Conservation (phyloP, 129 eudicot species). For the Dittrichia graveolens region DNA sequence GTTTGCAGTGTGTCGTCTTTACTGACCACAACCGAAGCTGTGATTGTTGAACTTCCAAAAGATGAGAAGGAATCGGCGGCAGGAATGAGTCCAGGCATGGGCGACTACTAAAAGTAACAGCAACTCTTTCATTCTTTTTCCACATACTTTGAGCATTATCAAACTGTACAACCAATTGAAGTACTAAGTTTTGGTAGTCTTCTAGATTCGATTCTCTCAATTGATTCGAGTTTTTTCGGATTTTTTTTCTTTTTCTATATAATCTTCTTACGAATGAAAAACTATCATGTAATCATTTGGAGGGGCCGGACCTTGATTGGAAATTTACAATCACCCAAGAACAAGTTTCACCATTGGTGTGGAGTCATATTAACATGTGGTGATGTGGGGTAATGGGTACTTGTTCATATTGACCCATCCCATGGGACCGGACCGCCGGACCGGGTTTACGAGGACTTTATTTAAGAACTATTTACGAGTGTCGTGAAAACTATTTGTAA, state of each 20-base stretch:
- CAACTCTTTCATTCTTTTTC: constrained; percentile 19
- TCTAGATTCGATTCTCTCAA: constrained; percentile 26
- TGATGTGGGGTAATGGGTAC: too few relatives aligned
- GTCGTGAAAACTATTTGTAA: too few relatives aligned
- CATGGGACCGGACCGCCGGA: too few relatives aligned
- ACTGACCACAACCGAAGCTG: constrained; percentile 77
- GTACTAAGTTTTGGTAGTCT: constrained; percentile 5
- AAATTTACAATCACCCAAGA: background rate
- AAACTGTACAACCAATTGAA: constrained; percentile 26
- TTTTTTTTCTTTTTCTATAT: background rate
- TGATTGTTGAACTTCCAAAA: constrained; percentile 59
- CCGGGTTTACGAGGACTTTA: background rate
- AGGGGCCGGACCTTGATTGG: background rate
- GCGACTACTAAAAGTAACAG: constrained; percentile 38
- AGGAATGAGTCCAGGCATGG: constrained; percentile 54
- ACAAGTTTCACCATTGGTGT: constrained; percentile 2
- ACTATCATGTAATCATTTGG: constrained; percentile 9
- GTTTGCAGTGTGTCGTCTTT: constrained; percentile 55
- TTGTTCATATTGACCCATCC: too few relatives aligned
- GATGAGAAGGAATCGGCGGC: constrained; percentile 46
- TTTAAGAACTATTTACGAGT: too few relatives aligned
- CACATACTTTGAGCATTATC: background rate
- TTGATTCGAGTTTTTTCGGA: constrained; percentile 11
- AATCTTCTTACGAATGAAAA: constrained; percentile 14
- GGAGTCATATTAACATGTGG: too few relatives aligned